Evolutionary conservation across 768 basidiomycete species (phyloP), one percentile per base, ranked within the genome.

Genomic region (Leccinum incarnatum): DNA sequence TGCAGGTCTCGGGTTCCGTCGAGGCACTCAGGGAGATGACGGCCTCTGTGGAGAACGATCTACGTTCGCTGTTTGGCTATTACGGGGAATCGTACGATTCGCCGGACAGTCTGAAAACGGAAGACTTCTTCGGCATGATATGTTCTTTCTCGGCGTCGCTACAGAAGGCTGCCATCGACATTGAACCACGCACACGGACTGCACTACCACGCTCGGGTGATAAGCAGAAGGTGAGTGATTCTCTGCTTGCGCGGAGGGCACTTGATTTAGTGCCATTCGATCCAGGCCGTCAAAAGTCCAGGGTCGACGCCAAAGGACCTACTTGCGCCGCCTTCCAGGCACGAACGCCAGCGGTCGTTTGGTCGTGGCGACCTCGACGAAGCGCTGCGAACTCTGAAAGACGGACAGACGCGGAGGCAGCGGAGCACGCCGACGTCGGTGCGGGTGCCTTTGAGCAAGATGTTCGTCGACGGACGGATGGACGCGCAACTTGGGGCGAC

Each of bases 321-420:
- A 4, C 67, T 77, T 8, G 71, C 60, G 14, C 80, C 81, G 1
- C 78, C 81, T 54, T 74, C 78, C 5, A 71, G 75, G 27, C 76
- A 79, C 50, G 70, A 71, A 29, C 81, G 79, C 45, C 75, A 74
- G 52, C 76, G 75, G 34, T 87, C 91, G 2, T 69, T 91, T 60
- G 85, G 87, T 7, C 83, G 87, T 37, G 94, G 94, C 10, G 88
- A 89, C 55, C 74, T 96, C 32, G 93, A 98, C 63, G 83, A 90
- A 65, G 90, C 89, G 2, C 88, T 98, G 42, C 85, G 89, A 17
- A 93, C 87, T 60, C 82, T 94, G 77, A 82, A 83, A 47, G 83
- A 81, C 51, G 93, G 86, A 36, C 83, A 64, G 4, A 63, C 61
- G 8, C 58, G 59, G 46, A 57, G 61, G 40, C 29, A 58, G 37